Conservation (phyloP, 345 rosid species). For the Nasturtium officinale region DNA sequence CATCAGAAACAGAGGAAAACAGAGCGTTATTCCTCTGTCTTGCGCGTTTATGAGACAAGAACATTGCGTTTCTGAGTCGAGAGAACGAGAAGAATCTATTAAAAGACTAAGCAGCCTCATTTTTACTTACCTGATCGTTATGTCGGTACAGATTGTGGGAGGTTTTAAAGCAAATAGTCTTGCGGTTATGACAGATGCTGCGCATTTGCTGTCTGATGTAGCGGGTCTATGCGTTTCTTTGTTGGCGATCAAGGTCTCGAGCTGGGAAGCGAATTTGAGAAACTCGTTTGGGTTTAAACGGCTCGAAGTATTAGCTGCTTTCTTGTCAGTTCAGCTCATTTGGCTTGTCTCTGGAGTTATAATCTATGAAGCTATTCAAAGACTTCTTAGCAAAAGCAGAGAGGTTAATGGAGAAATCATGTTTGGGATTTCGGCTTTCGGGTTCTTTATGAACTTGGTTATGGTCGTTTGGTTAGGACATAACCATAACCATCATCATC, state of each 20-base stretch:
- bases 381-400: constrained; percentile 55
- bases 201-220: constrained; percentile 73
- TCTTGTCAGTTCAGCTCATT: constrained; percentile 75
- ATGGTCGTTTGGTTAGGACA: constrained; percentile 83
- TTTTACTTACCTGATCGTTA: constrained; percentile 50
- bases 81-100: constrained; percentile 52
- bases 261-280: constrained; percentile 70
- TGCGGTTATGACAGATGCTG: constrained; percentile 83
- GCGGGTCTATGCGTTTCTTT: constrained; percentile 73
- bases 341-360: constrained; percentile 77
- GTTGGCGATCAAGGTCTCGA: constrained; percentile 73
- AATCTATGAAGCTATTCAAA: constrained; percentile 61
- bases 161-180: constrained; percentile 81
- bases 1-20: constrained; percentile 39
- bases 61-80: constrained; percentile 46
- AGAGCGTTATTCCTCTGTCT: constrained; percentile 35
- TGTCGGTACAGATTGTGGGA: constrained; percentile 71
- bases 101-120: constrained; percentile 59
- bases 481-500: constrained; percentile 32
- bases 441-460: constrained; percentile 65
- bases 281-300: constrained; percentile 74
- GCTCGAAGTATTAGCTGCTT: constrained; percentile 79
- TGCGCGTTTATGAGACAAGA: constrained; percentile 60
- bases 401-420: constrained; percentile 66
- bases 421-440: constrained; percentile 76